Base-by-base conservation (phyloP, 306 rosid genomes). In the Datisca glomerata region DNA sequence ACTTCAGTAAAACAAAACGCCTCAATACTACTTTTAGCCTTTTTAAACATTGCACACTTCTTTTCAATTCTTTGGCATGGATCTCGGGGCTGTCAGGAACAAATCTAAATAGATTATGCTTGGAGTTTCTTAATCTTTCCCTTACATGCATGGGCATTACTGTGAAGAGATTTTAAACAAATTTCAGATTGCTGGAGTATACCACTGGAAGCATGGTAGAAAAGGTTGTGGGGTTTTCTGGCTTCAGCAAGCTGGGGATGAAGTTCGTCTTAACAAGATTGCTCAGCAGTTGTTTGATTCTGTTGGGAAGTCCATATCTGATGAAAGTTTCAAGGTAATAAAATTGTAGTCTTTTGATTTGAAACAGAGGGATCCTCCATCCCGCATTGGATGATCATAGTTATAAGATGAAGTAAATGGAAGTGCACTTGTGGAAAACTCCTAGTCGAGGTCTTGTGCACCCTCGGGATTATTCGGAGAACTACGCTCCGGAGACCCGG, bases 151-250 rank as follows among this genome's bases (percentile, higher is more conserved):
- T 5, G 16, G 17, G 44, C 44, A 28, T 42, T 49, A 13, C 32
- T 23, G 13, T 45, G 36, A 21, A 47, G 21, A 44, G 49, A 24
- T 24, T 39, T 56, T 12, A 34, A 21, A n/a, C 5, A 53, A 51
- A 66, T 23, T 56, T 47, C 55, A 89, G 95, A 66, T 80, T 65
- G 91, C 97, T 45, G 97, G 95, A 61, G 79, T 89, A 36, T 56
- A 70, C 66, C 79, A 80, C 53, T 89, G 95, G 95, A 89, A 89
- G 79, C 95, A 89, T 62, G 97, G 97, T 27, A 68, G 71, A 55
- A 83, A 77, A 65, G 95, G 93, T 58, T 57, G 70, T 60, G 95
- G 95, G 55, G 77, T 83, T 52, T 83, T 56, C 61, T 87, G 94
- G 97, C 97, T 87, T 72, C 93, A 71, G 64, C 93, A 76, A 63